phyloP scores from a whole-genome alignment of 768 basidiomycete species.

The Macrolepiota fuliginosa region DNA sequence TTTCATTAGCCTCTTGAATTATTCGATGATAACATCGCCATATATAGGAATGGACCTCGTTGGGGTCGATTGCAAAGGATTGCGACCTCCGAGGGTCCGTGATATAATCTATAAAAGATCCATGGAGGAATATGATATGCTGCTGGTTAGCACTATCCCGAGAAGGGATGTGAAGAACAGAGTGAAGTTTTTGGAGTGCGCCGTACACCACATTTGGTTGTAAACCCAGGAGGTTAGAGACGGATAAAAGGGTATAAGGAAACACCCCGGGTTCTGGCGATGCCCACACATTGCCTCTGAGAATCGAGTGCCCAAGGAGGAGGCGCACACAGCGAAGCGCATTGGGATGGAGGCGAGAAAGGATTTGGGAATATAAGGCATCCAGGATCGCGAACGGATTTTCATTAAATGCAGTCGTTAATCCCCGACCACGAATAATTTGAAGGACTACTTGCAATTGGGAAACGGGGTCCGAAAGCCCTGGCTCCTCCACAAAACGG shows the following conservation, averaged over 20 bases:
- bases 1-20: neutral
- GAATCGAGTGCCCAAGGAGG: neutral
- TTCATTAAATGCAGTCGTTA: neutral
- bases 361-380: neutral
- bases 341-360: neutral
- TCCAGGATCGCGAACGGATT: neutral
- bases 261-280: neutral
- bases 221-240: neutral
- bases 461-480: neutral
- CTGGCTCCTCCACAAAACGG: neutral
- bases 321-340: neutral
- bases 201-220: neutral
- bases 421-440: neutral
- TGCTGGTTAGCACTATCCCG: neutral
- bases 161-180: neutral
- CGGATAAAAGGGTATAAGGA: neutral
- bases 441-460: neutral
- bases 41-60: neutral
- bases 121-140: neutral
- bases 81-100: neutral
- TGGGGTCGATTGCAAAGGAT: neutral
- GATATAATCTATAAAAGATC: neutral
- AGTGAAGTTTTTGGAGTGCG: neutral
- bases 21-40: neutral
- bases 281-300: neutral